phyloP scores from a whole-genome alignment of 2,329 filamentous ascomycete genomes.

The Coleophoma crateriformis region DNA sequence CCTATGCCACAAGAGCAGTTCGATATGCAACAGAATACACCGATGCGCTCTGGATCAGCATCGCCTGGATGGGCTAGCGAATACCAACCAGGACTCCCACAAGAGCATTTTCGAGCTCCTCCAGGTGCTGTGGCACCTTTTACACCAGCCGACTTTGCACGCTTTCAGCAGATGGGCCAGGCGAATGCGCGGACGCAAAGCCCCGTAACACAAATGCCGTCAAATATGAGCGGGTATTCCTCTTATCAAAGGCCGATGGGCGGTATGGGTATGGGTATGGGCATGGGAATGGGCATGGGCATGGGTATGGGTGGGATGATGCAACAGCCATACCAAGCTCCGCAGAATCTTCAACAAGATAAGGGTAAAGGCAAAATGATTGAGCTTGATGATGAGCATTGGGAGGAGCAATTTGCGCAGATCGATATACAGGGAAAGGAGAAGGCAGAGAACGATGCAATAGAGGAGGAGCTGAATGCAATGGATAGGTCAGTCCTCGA shows the following conservation, averaged over 20 bases:
- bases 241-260: conserved; percentile 48
- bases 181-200: conserved; percentile 54
- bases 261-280: conserved; percentile 42
- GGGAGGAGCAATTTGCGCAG: conserved; percentile 94
- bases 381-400: conserved; percentile 87
- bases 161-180: conserved; percentile 72
- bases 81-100: conserved; percentile 51
- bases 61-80: conserved; percentile 54
- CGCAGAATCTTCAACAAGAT: conserved; percentile 37
- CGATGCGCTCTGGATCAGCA: conserved; percentile 19
- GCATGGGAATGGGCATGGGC: conserved; percentile 34
- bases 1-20: conserved; percentile 22
- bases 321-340: conserved; percentile 34
- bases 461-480: conserved; percentile 68
- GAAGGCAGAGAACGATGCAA: conserved; percentile 31
- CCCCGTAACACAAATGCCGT: conserved; percentile 34
- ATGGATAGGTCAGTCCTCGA: conserved; percentile 77
- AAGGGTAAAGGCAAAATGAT: conserved; percentile 91
- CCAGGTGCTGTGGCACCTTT: conserved; percentile 55
- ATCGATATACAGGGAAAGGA: conserved; percentile 61
- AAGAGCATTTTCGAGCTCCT: conserved; percentile 58
- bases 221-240: conserved; percentile 39
- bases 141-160: conserved; percentile 77
- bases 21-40: conserved; percentile 20
- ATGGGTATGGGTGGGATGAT: conserved; percentile 45